A percentile compares a stretch with the other conserved stretches of the same genome.
These are phyloP conservation scores for Pythium periplocum DNA, from an alignment of 352 stramenopile genomes.

Conservation along the genomic window DNA sequence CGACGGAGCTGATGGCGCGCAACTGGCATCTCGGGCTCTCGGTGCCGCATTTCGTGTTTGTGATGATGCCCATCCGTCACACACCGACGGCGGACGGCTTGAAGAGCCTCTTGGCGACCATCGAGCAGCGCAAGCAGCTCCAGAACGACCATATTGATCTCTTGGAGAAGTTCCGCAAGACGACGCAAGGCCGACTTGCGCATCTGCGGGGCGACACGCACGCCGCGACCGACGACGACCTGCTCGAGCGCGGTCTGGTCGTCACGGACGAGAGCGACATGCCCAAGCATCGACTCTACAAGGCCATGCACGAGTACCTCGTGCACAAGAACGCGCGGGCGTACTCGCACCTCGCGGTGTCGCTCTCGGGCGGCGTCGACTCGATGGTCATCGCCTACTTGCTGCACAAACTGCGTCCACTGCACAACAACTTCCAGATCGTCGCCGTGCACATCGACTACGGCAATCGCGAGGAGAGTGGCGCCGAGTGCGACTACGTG, in stretches of 20 bases:
- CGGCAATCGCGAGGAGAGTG: constrained; percentile 92
- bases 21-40: constrained; percentile 49
- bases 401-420: constrained; percentile 78
- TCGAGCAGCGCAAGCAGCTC: constrained; percentile 36
- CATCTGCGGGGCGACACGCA: constrained; percentile 33
- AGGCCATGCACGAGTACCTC: constrained; percentile 69
- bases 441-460: constrained; percentile 97
- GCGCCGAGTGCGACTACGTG: constrained; percentile 91
- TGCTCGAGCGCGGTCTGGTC: constrained; percentile 61
- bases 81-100: constrained; percentile 56
- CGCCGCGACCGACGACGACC: constrained; percentile 42
- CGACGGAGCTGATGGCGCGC: constrained; percentile 37
- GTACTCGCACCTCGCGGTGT: constrained; percentile 75
- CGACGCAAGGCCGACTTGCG: constrained; percentile 66
- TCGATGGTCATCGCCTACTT: constrained; percentile 97
- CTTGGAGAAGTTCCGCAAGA: constrained; percentile 78
- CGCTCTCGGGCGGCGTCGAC: constrained; percentile 94
- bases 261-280: constrained; percentile 68
- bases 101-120: constrained; percentile 38
- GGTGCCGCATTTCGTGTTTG: constrained; percentile 66
- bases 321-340: constrained; percentile 30
- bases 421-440: constrained; percentile 58
- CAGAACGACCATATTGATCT: constrained; percentile 56
- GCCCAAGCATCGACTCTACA: constrained; percentile 59
- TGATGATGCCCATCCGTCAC: constrained; percentile 85